Evolutionary conservation across 140 eudicot species (phyloP), one percentile per base, ranked within the genome.

Genomic region (Anethum foeniculum): DNA sequence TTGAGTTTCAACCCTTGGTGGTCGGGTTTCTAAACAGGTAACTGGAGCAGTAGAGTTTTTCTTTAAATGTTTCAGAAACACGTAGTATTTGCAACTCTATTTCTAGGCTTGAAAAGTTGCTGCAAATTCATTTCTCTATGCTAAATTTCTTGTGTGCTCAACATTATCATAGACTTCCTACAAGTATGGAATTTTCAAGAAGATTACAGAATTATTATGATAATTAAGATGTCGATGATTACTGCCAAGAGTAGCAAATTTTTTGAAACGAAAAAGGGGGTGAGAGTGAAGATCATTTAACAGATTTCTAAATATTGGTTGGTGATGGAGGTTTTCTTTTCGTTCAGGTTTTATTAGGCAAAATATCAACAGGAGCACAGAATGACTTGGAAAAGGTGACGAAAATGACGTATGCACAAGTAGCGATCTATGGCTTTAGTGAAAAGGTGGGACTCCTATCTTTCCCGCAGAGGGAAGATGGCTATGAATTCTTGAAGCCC

Each of bases 331-430:
- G 15, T 49, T 49, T 15, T 49, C 56, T 49, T 49, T 46, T 46
- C 3, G 51, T 74, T n/a, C 79, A 93, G 98, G 97, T 94, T 73
- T 68, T 94, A 49, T 27, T 94, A 10, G 98, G 98, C 32, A 94
- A 83, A 85, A 94, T 94, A 28, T 94, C 98, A 68, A 94, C 98
- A 0, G 97, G 98, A 84, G 98, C 98, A 1, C 98, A 94, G 77
- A 92, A 94, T n/a, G 98, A 94, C 82, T 84, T 94, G 77, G 97
- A 92, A 80, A 94, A 92, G 73, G 97, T 92, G 73, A 92, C 97
- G 11, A 94, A 34, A 34, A 34, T 34, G 38, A 34, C 38, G 2
- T 94, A 94, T 36, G 98, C 96, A 14, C 98, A 94, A 86, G 98
- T 94, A 23, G 98, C 98, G 0, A 84, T 92, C 23, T 94, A 94